These are phyloP conservation scores for Sporisorium exsertum DNA, from an alignment of 1,284 basidiomycete genomes.

Conservation along the genomic window DNA sequence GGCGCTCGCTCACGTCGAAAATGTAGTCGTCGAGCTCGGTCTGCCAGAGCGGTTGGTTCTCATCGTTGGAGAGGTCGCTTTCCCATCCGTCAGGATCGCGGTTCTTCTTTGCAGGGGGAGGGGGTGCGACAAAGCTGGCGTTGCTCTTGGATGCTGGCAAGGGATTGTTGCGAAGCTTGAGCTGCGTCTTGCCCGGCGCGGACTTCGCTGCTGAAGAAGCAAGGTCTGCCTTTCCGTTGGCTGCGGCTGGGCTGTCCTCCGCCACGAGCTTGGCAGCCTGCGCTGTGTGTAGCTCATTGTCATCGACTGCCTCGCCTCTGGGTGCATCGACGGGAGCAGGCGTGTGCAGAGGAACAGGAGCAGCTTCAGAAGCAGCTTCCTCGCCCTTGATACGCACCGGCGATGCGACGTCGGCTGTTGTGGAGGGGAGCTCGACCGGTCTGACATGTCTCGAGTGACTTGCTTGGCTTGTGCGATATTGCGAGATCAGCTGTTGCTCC, in stretches of 20 bases:
- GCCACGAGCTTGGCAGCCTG: not conserved
- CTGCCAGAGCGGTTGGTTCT: conserved; percentile 59
- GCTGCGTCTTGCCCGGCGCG: conserved; percentile 27
- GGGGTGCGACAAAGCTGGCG: conserved; percentile 46
- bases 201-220: conserved; percentile 11
- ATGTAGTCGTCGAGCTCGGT: conserved; percentile 59
- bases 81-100: conserved; percentile 60
- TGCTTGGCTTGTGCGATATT: not conserved
- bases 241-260: conserved; percentile 1
- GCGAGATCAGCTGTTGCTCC: not conserved
- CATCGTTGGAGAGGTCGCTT: conserved; percentile 63
- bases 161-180: conserved; percentile 57
- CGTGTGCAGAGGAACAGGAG: conserved; percentile 13
- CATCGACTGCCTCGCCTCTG: not conserved
- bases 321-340: not conserved
- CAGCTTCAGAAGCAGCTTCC: conserved; percentile 12
- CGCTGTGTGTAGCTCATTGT: not conserved
- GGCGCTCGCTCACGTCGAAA: conserved; percentile 46
- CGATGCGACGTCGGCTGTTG: not conserved
- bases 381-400: conserved; percentile 33
- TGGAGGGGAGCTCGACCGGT: not conserved
- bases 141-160: conserved; percentile 45
- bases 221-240: conserved; percentile 14
- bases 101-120: conserved; percentile 47
- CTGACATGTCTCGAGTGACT: not conserved